These are phyloP conservation scores for Chalciporus piperatus DNA, from an alignment of 768 basidiomycete genomes.

Conservation along the genomic window DNA sequence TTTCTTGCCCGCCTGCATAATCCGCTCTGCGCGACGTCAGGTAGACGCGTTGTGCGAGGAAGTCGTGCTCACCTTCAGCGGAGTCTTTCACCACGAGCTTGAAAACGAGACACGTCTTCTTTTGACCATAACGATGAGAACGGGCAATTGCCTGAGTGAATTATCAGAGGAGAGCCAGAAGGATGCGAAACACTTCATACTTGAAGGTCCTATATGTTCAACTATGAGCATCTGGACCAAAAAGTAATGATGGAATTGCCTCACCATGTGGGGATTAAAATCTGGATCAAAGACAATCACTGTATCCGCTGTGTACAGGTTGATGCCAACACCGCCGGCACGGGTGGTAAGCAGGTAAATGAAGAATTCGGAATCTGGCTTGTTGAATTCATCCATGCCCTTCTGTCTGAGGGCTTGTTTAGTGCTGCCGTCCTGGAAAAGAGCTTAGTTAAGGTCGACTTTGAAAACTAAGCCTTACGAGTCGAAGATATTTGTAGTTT, in stretches of 20 bases:
- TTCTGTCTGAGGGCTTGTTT: slow-evolving; percentile 85
- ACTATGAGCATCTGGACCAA: slow-evolving; percentile 9
- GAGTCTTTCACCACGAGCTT: slow-evolving; percentile 95
- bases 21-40: slow-evolving; percentile 62
- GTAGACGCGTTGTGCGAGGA: not conserved
- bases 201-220: slow-evolving; percentile 72
- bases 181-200: slow-evolving; percentile 40
- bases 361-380: slow-evolving; percentile 80
- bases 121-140: slow-evolving; percentile 92
- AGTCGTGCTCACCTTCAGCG: slow-evolving; percentile 63
- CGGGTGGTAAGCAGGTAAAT: slow-evolving; percentile 91
- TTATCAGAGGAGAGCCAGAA: slow-evolving; percentile 5
- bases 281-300: slow-evolving; percentile 94
- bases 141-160: slow-evolving; percentile 81
- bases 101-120: slow-evolving; percentile 92
- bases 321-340: slow-evolving; percentile 93
- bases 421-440: slow-evolving; percentile 79
- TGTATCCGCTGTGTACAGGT: slow-evolving; percentile 89
- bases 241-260: slow-evolving; percentile 15
- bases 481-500: slow-evolving; percentile 71
- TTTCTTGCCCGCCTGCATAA: slow-evolving; percentile 91
- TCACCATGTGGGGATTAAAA: slow-evolving; percentile 94
- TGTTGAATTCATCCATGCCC: slow-evolving; percentile 94
- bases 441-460: slow-evolving; percentile 5
- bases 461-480: slow-evolving; percentile 44